phyloP scores from a whole-genome alignment of 164 flowering plant species.

The Umbellularia californica region DNA sequence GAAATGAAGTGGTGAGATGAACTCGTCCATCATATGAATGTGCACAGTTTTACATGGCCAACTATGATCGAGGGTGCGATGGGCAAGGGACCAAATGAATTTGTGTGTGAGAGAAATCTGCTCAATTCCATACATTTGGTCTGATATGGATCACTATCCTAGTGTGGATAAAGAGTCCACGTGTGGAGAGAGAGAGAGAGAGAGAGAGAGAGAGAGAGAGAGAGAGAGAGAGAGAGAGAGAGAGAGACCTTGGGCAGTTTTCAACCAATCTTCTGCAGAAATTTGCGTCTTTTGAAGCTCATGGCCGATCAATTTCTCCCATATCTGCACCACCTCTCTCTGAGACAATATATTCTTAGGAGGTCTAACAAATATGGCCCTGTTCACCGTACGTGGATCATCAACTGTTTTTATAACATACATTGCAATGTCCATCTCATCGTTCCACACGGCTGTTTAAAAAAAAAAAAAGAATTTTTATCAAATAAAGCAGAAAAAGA shows the following conservation, averaged over 20 bases:
- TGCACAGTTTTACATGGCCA: too few relatives aligned
- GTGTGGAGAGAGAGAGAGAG: neutral
- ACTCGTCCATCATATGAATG: too few relatives aligned
- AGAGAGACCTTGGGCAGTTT: neutral
- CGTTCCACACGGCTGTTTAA: conserved; percentile 3
- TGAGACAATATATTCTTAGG: conserved; percentile 2
- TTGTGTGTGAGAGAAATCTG: too few relatives aligned
- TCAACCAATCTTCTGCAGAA: conserved; percentile 4
- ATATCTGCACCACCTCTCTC: conserved; percentile 4
- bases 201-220: conserved; percentile 2
- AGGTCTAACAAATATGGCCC: neutral
- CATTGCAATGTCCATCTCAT: conserved; percentile 7
- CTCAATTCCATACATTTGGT: too few relatives aligned
- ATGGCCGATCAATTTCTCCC: conserved; percentile 9
- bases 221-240: conserved; percentile 6
- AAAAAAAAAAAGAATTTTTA: neutral
- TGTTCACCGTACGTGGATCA: conserved; percentile 6
- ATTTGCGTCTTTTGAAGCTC: neutral
- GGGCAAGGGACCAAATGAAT: too few relatives aligned
- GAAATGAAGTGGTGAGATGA: too few relatives aligned
- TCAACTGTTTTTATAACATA: neutral
- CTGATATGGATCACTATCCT: neutral
- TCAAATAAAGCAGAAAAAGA: too few relatives aligned
- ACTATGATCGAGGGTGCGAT: too few relatives aligned
- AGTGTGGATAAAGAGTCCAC: neutral